Evolutionary conservation across 75 land plant species (phyloP).

Genomic region (Cupressus sempervirens): DNA sequence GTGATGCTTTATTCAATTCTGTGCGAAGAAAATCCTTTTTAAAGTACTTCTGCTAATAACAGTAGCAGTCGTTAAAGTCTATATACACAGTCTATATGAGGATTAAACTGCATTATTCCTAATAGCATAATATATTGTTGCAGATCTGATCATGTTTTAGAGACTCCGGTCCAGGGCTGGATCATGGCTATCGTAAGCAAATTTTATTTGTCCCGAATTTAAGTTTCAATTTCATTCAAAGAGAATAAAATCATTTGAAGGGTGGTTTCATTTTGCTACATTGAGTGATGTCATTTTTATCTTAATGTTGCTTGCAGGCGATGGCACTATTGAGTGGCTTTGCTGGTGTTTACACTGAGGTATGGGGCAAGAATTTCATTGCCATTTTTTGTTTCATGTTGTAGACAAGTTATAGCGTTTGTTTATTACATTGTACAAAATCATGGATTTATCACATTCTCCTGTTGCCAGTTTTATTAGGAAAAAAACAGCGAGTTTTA

Average conservation of each 20-base stretch:
- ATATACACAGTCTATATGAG: neutral
- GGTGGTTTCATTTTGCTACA: neutral
- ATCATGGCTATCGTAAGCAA: slow-evolving; percentile 80
- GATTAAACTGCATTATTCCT: neutral
- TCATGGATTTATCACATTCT: no score
- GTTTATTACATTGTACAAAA: no score
- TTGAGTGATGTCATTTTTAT: neutral
- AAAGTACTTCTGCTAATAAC: neutral
- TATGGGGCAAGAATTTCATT: slow-evolving; percentile 15
- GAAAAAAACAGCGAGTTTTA: neutral
- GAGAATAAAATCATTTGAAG: neutral
- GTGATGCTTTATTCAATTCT: no score
- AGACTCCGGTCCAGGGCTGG: slow-evolving; percentile 81
- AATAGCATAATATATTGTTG: slow-evolving; percentile 6
- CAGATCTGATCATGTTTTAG: slow-evolving; percentile 79
- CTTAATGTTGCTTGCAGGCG: slow-evolving; percentile 33
- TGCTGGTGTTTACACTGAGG: slow-evolving; percentile 97
- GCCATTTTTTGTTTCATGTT: neutral
- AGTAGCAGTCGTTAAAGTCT: no score
- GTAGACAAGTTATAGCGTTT: neutral
- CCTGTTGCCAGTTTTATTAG: no score
- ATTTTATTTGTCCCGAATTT: neutral
- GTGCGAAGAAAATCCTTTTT: neutral
- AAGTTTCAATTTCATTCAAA: neutral
- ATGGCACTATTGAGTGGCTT: slow-evolving; percentile 92